These are phyloP conservation scores for Erucastrum elatum DNA, from an alignment of 345 rosid species.

Conservation along the genomic window DNA sequence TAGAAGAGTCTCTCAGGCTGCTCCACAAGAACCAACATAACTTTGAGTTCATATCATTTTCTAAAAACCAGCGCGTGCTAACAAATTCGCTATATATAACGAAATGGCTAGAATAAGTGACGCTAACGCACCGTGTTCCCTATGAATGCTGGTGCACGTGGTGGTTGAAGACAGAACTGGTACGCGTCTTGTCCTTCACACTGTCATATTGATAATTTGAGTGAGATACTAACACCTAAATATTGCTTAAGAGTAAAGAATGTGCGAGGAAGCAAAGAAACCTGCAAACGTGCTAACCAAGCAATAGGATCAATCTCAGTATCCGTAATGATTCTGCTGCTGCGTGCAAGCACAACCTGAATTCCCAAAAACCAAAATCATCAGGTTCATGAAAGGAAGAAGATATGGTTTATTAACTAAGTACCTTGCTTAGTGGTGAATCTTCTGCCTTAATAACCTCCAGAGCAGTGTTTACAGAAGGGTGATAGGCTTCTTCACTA, in stretches of 20 bases:
- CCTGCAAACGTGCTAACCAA: slow-evolving; percentile 88
- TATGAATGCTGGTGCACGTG: slow-evolving; percentile 80
- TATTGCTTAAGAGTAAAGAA: not conserved
- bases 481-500: slow-evolving; percentile 54
- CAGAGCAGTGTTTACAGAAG: slow-evolving; percentile 63
- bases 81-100: not conserved
- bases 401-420: not conserved
- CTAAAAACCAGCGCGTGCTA: not conserved
- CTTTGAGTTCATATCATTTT: slow-evolving; percentile 2
- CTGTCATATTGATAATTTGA: slow-evolving; percentile 35
- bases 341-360: slow-evolving; percentile 89
- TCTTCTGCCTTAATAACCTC: slow-evolving; percentile 52
- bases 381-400: slow-evolving; percentile 6
- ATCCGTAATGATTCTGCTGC: slow-evolving; percentile 68
- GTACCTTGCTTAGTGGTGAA: slow-evolving; percentile 68
- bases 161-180: slow-evolving; percentile 92
- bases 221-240: not conserved
- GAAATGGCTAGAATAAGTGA: not conserved
- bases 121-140: slow-evolving; percentile 77
- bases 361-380: slow-evolving; percentile 20
- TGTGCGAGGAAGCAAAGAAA: slow-evolving; percentile 16
- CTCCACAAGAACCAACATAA: slow-evolving; percentile 47
- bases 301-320: slow-evolving; percentile 69
- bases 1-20: slow-evolving; percentile 97
- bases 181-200: slow-evolving; percentile 80